Evolutionary conservation across 164 flowering plant species (phyloP).

Genomic region (Akebia trifoliata): DNA sequence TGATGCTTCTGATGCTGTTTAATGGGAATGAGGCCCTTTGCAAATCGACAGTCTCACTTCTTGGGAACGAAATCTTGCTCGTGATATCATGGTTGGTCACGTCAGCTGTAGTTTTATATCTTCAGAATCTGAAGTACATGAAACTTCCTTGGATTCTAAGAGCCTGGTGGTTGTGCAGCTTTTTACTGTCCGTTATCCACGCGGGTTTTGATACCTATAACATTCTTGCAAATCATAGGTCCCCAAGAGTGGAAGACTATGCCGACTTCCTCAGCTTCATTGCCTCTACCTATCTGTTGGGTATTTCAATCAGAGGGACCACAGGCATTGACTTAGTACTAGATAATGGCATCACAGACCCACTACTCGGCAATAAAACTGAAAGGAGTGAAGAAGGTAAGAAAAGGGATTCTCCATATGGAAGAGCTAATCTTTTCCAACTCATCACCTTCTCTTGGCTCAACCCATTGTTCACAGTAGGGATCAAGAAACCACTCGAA

Average conservation of each 20-base stretch:
- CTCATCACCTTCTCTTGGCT: conserved; percentile 92
- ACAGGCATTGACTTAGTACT: conserved; percentile 39
- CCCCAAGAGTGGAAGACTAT: conserved; percentile 29
- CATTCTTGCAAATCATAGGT: conserved; percentile 19
- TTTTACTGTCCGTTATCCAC: conserved; percentile 33
- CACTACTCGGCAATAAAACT: conserved; percentile 46
- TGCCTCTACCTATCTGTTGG: conserved; percentile 38
- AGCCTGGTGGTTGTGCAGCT: conserved; percentile 75
- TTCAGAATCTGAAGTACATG: conserved; percentile 18
- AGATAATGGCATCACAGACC: conserved; percentile 37
- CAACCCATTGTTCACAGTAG: conserved; percentile 66
- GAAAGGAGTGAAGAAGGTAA: conserved; percentile 20
- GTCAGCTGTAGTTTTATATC: conserved; percentile 28
- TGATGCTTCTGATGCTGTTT: conserved; percentile 33
- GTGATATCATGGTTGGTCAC: conserved; percentile 44
- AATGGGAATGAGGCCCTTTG: conserved; percentile 34
- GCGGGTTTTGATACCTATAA: conserved; percentile 31
- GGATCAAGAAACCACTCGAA: conserved; percentile 70
- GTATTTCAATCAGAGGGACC: conserved; percentile 50
- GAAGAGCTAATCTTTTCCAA: conserved; percentile 60
- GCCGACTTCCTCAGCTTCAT: conserved; percentile 37
- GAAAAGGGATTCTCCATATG: conserved; percentile 53
- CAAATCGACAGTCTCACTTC: conserved; percentile 16
- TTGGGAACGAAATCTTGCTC: conserved; percentile 45
- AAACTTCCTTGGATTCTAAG: conserved; percentile 66